Base-by-base conservation (phyloP, 768 basidiomycete species). In the Cytidiella melzeri region DNA sequence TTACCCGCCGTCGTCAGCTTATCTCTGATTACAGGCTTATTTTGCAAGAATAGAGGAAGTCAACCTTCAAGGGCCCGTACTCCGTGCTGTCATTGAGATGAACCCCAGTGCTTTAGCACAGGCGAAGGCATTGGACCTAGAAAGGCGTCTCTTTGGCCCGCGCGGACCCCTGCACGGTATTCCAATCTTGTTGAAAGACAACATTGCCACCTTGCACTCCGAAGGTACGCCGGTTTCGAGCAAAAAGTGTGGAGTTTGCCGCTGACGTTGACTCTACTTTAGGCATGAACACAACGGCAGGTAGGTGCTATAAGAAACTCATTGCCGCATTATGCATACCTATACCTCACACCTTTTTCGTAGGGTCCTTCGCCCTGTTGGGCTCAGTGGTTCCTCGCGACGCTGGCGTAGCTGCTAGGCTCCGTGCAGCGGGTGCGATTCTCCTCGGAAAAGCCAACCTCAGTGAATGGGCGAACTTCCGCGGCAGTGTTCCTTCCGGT, bases 41-140 rank as follows among this genome's bases (percentile, higher is more conserved):
- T 68, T 84, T 53, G 74, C 76, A 12, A 70, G 83, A 2, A 83
- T 84, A 26, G 77, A 83, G 3, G 77, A 85, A 56, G 83, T 85
- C 7, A 84, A 85, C 55, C 57, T 73, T 12, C 67, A 77, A 47
- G 81, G 81, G 2, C 74, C 80, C 12, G 64, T 63, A 36, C 61
- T 85, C 9, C 77, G 72, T 15, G 81, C 82, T 1, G 71, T 85
- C 6, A 66, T 82, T 10, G 84, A 85, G 50, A 65, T 66, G 1
- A 86, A 79, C 39, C 70, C 76, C 0, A 71, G 70, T 7, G 80
- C 80, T 2, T 63, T 83, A 11, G 58, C 50, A 19, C 71, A 75
- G 55, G 83, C 83, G 15, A 76, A 73, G 23, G 61, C n/a, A 48
- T 60, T 52, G 48, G 64, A 65, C 37, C 18, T 43, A 7, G 64